Conservation (phyloP, 257 asterid species). For the Nemophila menziesii region DNA sequence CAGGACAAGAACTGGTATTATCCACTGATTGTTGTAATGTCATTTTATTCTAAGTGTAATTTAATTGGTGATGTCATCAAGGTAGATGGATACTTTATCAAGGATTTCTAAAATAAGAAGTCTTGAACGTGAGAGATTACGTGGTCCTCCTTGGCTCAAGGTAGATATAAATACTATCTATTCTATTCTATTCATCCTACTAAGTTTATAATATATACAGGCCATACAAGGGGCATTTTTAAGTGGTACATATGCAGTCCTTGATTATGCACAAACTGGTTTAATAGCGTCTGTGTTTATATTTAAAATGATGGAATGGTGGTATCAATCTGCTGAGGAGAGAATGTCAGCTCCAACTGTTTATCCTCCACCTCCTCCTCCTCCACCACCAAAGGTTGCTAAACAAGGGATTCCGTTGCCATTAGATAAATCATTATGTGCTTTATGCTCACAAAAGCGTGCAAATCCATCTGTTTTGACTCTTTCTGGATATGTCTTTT, state of each 20-base stretch:
- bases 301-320: constrained; percentile 99
- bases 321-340: constrained; percentile 99
- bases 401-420: constrained; percentile 91
- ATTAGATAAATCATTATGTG: constrained; percentile 61
- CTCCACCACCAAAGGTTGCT: constrained; percentile 91
- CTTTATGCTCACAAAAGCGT: constrained; percentile 82
- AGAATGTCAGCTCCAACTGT: constrained; percentile 97
- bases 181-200: constrained; percentile 10
- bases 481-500: constrained; percentile 89
- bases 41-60: constrained; percentile 16
- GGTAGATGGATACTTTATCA: constrained; percentile 97
- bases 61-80: constrained; percentile 54
- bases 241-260: constrained; percentile 67
- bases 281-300: constrained; percentile 92
- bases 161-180: constrained; percentile 14
- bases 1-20: constrained; percentile 98
- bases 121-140: constrained; percentile 88
- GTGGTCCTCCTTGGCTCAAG: constrained; percentile 98
- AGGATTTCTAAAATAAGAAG: constrained; percentile 83
- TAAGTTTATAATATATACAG: constrained; percentile 28
- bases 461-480: constrained; percentile 82
- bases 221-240: constrained; percentile 77
- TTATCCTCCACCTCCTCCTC: constrained; percentile 98
- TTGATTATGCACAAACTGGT: constrained; percentile 98
- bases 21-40: too few relatives aligned